These are phyloP conservation scores for Alternaria metachromatica DNA, from an alignment of 2,329 filamentous ascomycete species.

Conservation along the genomic window DNA sequence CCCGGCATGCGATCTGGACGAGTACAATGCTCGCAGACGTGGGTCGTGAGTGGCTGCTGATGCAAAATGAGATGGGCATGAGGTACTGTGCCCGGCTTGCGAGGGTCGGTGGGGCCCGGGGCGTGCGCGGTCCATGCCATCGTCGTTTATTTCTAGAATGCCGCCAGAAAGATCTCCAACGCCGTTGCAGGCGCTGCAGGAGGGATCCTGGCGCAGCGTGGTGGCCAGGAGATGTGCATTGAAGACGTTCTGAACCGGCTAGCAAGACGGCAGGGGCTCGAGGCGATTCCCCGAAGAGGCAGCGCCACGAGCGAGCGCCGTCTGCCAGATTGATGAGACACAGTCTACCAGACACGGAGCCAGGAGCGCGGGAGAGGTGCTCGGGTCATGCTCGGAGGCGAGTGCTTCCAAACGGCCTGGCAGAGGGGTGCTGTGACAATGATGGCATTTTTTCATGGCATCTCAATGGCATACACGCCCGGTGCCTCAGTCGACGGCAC, in stretches of 20 bases:
- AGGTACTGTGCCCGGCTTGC: conserved; percentile 41
- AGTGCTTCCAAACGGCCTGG: conserved; percentile 10
- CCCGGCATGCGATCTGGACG: conserved; percentile 49
- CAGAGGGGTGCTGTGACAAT: neutral
- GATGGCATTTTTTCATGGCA: conserved; percentile 8
- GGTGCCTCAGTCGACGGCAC: conserved; percentile 27
- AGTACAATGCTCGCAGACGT: conserved; percentile 47
- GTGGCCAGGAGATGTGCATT: conserved; percentile 48
- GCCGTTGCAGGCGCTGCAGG: conserved; percentile 49
- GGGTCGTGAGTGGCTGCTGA: conserved; percentile 51
- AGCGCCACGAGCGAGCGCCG: conserved; percentile 43
- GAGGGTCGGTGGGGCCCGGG: conserved; percentile 32
- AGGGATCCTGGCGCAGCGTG: conserved; percentile 44
- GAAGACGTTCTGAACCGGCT: conserved; percentile 41
- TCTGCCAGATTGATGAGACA: conserved; percentile 44
- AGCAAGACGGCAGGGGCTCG: conserved; percentile 39
- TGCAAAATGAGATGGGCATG: conserved; percentile 47
- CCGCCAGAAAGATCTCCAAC: conserved; percentile 51
- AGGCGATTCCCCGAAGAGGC: conserved; percentile 41
- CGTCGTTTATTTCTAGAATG: conserved; percentile 52
- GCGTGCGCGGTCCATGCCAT: conserved; percentile 40
- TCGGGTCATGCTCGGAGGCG: conserved; percentile 31
- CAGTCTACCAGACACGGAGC: conserved; percentile 31
- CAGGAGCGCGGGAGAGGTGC: conserved; percentile 34
- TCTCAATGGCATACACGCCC: conserved; percentile 25